Evolutionary conservation across 805 yeast species (phyloP).

Genomic region (Suhomyces prunicola): DNA sequence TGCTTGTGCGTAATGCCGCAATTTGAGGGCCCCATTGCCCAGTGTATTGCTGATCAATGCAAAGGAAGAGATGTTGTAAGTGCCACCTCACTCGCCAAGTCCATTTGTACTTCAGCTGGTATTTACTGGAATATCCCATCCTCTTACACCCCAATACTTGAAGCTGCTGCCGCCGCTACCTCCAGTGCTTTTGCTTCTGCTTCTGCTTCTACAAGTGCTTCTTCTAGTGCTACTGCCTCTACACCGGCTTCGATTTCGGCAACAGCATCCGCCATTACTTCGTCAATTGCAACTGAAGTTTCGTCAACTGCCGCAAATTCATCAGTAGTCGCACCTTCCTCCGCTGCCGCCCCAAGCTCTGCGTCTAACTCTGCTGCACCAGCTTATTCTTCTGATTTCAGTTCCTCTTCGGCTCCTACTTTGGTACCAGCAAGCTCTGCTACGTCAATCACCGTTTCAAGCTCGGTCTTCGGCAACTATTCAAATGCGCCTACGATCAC

Average conservation of each 20-base stretch:
- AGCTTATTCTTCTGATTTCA: conserved; percentile 1
- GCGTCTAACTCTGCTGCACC: conserved; percentile 5
- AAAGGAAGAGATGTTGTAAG: conserved; percentile 30
- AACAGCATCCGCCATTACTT: conserved; percentile 13
- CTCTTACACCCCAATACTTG: conserved; percentile 20
- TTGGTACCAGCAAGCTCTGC: not conserved
- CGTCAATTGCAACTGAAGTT: conserved; percentile 6
- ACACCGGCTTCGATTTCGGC: not conserved
- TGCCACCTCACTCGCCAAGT: conserved; percentile 30
- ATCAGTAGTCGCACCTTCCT: conserved; percentile 6
- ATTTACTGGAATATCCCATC: conserved; percentile 31
- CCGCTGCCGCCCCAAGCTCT: conserved; percentile 4
- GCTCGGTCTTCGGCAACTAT: not conserved
- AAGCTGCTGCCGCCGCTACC: conserved; percentile 21
- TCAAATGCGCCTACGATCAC: conserved; percentile 3
- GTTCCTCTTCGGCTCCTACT: not conserved
- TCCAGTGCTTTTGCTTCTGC: not conserved
- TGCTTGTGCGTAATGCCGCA: conserved; percentile 42
- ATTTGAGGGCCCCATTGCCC: conserved; percentile 31
- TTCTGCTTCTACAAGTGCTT: not conserved
- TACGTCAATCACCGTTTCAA: not conserved
- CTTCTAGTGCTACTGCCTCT: not conserved
- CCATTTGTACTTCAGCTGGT: conserved; percentile 34
- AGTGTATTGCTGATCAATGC: conserved; percentile 38
- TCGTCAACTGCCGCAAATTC: conserved; percentile 1